phyloP scores from a whole-genome alignment of 306 rosid genomes.

The Benincasa hispida region DNA sequence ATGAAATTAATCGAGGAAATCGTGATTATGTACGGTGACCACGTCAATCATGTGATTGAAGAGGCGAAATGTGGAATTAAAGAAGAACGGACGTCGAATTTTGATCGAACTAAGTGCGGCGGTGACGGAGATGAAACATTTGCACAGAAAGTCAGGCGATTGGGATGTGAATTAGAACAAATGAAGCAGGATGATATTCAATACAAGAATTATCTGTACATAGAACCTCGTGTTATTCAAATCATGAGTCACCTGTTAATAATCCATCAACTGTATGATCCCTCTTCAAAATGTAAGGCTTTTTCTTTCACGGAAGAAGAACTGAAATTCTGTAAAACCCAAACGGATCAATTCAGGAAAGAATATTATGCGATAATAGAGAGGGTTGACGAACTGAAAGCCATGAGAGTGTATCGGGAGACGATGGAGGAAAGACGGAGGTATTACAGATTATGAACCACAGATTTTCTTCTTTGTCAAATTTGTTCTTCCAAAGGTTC shows the following conservation, averaged over 20 bases:
- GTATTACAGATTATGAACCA: too few relatives aligned
- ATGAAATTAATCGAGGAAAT: background rate
- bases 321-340: background rate
- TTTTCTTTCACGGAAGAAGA: background rate
- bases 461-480: too few relatives aligned
- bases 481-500: too few relatives aligned
- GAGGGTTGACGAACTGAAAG: background rate
- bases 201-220: background rate
- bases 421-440: background rate
- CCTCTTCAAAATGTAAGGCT: background rate
- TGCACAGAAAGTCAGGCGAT: background rate
- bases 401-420: background rate
- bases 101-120: background rate
- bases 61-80: background rate
- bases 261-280: background rate
- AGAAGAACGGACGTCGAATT: background rate
- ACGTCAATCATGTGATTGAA: background rate
- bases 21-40: background rate
- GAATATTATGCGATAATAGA: background rate
- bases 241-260: background rate
- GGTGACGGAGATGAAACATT: background rate
- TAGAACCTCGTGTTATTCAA: background rate
- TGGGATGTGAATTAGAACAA: background rate
- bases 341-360: background rate
- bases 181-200: background rate